Evolutionary conservation across 2,329 filamentous ascomycete genomes (phyloP).

Genomic region (Claviceps monticola): DNA sequence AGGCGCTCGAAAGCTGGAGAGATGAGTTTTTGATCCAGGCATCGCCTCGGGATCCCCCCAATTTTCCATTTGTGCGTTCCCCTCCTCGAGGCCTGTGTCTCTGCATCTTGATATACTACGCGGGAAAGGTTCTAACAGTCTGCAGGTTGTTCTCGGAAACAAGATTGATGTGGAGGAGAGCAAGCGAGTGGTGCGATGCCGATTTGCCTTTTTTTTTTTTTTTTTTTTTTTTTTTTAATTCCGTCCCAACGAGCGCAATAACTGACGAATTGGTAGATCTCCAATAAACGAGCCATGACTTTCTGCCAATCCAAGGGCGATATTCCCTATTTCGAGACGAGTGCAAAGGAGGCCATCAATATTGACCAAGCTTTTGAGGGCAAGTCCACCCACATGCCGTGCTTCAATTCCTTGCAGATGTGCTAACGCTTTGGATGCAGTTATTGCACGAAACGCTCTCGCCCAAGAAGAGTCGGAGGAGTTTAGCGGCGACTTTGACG

Average conservation of each 20-base stretch:
- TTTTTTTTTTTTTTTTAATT: not conserved
- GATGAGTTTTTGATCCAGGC: slow-evolving; percentile 98
- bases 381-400: slow-evolving; percentile 17
- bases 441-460: slow-evolving; percentile 89
- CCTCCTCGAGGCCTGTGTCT: not conserved
- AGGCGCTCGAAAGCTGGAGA: slow-evolving; percentile 94
- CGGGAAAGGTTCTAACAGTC: slow-evolving; percentile 9
- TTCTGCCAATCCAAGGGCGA: slow-evolving; percentile 97
- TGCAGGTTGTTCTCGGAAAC: slow-evolving; percentile 84
- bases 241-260: not conserved
- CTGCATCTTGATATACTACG: too few species aligned
- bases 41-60: slow-evolving; percentile 88
- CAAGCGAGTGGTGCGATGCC: slow-evolving; percentile 63
- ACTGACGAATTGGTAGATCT: slow-evolving; percentile 46
- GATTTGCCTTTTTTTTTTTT: not conserved
- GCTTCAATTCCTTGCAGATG: not conserved
- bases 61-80: slow-evolving; percentile 83
- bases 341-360: slow-evolving; percentile 96
- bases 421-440: slow-evolving; percentile 28
- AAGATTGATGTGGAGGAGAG: slow-evolving; percentile 98
- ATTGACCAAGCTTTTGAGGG: slow-evolving; percentile 72
- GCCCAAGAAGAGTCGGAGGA: slow-evolving; percentile 96
- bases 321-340: slow-evolving; percentile 98
- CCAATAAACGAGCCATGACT: slow-evolving; percentile 87
- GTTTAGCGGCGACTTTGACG: slow-evolving; percentile 92